Conservation (phyloP, 2,329 filamentous ascomycete genomes). For the Huntiella savannae region DNA sequence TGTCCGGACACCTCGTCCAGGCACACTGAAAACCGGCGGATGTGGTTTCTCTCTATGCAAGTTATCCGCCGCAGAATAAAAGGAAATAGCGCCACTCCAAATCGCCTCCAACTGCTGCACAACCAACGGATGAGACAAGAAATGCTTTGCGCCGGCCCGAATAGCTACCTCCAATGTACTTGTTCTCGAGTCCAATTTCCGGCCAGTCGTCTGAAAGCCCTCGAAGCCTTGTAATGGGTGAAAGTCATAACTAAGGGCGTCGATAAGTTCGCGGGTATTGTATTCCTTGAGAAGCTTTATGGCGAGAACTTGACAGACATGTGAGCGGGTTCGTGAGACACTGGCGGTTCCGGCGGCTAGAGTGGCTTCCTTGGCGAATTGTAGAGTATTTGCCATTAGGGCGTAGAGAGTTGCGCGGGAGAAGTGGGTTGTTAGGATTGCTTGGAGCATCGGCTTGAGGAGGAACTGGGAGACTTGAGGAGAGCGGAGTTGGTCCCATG, state of each 20-base stretch:
- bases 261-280: slow-evolving; percentile 72
- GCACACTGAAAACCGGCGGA: slow-evolving; percentile 13
- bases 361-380: slow-evolving; percentile 77
- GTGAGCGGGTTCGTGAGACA: slow-evolving; percentile 63
- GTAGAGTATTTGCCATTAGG: slow-evolving; percentile 79
- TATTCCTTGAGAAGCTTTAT: slow-evolving; percentile 84
- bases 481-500: slow-evolving; percentile 90
- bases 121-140: slow-evolving; percentile 76
- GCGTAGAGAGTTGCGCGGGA: slow-evolving; percentile 75
- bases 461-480: slow-evolving; percentile 92
- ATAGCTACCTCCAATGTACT: slow-evolving; percentile 89
- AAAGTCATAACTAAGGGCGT: slow-evolving; percentile 88
- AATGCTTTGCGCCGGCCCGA: slow-evolving; percentile 77
- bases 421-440: slow-evolving; percentile 67
- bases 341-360: slow-evolving; percentile 68
- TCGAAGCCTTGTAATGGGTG: slow-evolving; percentile 72
- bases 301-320: slow-evolving; percentile 77
- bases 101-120: slow-evolving; percentile 93
- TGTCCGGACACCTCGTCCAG: slow-evolving; percentile 4
- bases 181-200: slow-evolving; percentile 41
- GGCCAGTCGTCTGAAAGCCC: slow-evolving; percentile 22
- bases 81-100: slow-evolving; percentile 89
- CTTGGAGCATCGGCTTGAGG: slow-evolving; percentile 84
- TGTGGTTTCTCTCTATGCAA: slow-evolving; percentile 43
- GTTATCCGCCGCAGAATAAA: slow-evolving; percentile 73